Evolutionary conservation across 805 yeast genomes (phyloP).

Genomic region (Yarrowia yakushimensis): DNA sequence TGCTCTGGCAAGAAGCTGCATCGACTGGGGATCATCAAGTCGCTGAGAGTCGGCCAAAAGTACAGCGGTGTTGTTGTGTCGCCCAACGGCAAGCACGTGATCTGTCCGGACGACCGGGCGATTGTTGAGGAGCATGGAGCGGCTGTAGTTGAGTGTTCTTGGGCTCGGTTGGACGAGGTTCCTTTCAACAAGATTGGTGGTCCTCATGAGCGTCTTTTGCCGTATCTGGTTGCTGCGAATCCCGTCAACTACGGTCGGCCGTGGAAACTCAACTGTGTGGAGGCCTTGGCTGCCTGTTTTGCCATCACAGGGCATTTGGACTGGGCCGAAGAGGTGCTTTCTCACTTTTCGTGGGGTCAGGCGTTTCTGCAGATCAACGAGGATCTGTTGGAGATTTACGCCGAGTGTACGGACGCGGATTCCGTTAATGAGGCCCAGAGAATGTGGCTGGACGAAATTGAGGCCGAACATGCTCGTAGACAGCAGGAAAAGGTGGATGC

Average conservation of each 20-base stretch:
- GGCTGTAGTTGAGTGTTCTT: constrained; percentile 98
- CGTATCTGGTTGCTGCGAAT: constrained; percentile 92
- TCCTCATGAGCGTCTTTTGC: constrained; percentile 75
- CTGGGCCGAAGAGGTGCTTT: constrained; percentile 76
- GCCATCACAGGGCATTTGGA: constrained; percentile 88
- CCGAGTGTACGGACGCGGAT: constrained; percentile 73
- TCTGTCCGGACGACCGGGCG: constrained; percentile 79
- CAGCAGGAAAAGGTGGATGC: constrained; percentile 45
- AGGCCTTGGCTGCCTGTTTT: constrained; percentile 94
- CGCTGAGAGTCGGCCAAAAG: constrained; percentile 86
- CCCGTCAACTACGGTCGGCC: constrained; percentile 97
- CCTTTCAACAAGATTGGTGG: constrained; percentile 94
- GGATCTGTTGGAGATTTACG: constrained; percentile 71
- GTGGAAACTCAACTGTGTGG: constrained; percentile 94
- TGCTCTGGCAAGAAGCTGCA: constrained; percentile 95
- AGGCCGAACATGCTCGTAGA: constrained; percentile 40
- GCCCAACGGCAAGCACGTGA: constrained; percentile 86
- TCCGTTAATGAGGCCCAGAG: constrained; percentile 71
- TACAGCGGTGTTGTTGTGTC: constrained; percentile 87
- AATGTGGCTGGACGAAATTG: constrained; percentile 65
- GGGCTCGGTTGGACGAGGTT: constrained; percentile 98
- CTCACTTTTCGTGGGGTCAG: constrained; percentile 91
- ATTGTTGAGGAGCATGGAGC: constrained; percentile 79
- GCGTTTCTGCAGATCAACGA: constrained; percentile 77
- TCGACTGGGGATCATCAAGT: constrained; percentile 76